A percentile compares a stretch with the other conserved stretches of the same genome.
These are phyloP conservation scores for Pseudoscleropodium purum DNA, from an alignment of 225 moss, liverwort and hornwort genomes.

Conservation along the genomic window DNA sequence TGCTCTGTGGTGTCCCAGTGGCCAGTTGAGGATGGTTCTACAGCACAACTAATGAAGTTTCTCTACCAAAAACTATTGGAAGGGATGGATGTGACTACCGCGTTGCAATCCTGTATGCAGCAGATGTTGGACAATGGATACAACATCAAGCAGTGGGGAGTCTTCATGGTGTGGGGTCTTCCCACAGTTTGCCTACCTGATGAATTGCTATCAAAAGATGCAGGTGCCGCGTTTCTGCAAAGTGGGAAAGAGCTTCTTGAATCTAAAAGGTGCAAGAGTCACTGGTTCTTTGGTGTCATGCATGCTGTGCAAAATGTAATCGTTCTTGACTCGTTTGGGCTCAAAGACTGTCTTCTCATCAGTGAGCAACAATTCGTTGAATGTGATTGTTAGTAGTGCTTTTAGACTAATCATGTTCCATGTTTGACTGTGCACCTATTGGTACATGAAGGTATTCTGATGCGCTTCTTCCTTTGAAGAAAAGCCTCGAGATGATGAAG, in stretches of 20 bases:
- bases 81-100: not conserved
- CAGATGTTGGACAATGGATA: not conserved
- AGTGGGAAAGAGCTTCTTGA: not conserved
- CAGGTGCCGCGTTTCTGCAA: not conserved
- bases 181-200: not conserved
- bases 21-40: not conserved
- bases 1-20: constrained; percentile 7
- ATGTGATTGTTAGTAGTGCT: too few species aligned
- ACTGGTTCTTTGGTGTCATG: too few species aligned
- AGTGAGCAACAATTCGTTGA: too few species aligned
- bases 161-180: constrained; percentile 6
- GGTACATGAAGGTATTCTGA: too few species aligned
- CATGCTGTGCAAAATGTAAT: too few species aligned
- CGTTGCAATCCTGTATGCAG: not conserved
- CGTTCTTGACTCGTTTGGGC: too few species aligned
- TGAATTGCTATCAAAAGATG: not conserved
- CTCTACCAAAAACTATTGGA: not conserved
- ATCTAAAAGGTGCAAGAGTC: too few species aligned
- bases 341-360: too few species aligned
- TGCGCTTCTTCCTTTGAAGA: too few species aligned
- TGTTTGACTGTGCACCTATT: too few species aligned
- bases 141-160: not conserved
- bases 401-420: too few species aligned
- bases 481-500: too few species aligned
- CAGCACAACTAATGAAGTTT: not conserved